These are phyloP conservation scores for Hyaloscypha hepaticicola DNA, from an alignment of 495 filamentous ascomycete species.

Conservation along the genomic window DNA sequence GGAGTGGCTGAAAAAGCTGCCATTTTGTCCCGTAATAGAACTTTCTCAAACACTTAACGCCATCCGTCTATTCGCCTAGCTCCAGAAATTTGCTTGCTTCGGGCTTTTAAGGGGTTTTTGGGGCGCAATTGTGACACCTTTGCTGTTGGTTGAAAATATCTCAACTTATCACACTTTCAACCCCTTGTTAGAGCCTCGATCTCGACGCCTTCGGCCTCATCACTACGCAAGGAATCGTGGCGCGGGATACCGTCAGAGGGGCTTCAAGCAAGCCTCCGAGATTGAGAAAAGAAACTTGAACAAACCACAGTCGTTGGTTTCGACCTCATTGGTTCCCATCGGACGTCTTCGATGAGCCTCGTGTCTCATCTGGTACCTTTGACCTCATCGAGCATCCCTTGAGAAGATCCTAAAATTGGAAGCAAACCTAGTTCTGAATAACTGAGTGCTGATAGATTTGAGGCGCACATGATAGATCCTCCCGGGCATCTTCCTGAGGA, in stretches of 20 bases:
- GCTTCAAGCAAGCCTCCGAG: constrained; percentile 6
- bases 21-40: constrained; percentile 16
- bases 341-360: background rate
- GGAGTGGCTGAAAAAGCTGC: constrained; percentile 22
- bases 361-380: constrained; percentile 20
- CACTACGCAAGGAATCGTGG: constrained; percentile 26
- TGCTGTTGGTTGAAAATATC: background rate
- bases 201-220: constrained; percentile 17
- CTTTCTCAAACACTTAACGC: constrained; percentile 24
- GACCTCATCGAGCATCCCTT: constrained; percentile 8
- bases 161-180: constrained; percentile 11
- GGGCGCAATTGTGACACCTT: background rate
- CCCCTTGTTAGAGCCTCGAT: constrained; percentile 18
- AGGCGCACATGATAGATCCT: background rate
- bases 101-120: background rate
- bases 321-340: constrained; percentile 13
- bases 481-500: background rate
- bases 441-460: background rate
- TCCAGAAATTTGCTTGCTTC: constrained; percentile 7
- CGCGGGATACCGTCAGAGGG: constrained; percentile 13
- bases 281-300: background rate
- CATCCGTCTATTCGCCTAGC: constrained; percentile 18
- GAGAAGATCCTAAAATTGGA: background rate
- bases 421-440: background rate
- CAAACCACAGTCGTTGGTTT: background rate